phyloP scores from a whole-genome alignment of 1,284 basidiomycete genomes.

The Coriolopsis trogii region DNA sequence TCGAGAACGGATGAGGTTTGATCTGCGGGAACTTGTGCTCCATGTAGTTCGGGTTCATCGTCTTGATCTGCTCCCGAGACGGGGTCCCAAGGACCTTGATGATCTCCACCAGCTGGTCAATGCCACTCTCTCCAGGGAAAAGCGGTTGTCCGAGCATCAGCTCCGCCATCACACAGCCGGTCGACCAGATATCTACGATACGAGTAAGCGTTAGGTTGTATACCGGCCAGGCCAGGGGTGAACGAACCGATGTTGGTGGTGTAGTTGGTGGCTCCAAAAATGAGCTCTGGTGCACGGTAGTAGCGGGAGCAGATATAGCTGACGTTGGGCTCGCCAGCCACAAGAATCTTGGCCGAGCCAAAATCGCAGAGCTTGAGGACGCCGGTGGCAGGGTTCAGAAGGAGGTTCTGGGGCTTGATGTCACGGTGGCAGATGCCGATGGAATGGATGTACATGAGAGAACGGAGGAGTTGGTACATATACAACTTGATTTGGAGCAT shows the following conservation, averaged over 20 bases:
- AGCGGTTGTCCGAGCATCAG: slow-evolving; percentile 98
- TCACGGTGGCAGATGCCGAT: slow-evolving; percentile 98
- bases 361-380: slow-evolving; percentile 99
- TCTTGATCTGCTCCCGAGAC: slow-evolving; percentile 99
- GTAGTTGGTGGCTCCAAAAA: slow-evolving; percentile 99
- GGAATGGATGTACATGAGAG: slow-evolving; percentile 97
- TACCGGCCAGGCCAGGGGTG: neutral
- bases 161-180: slow-evolving; percentile 99
- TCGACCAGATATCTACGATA: slow-evolving; percentile 93
- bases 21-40: slow-evolving; percentile 99
- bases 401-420: slow-evolving; percentile 99
- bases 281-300: slow-evolving; percentile 98
- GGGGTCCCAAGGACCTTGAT: slow-evolving; percentile 99
- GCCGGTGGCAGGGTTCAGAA: slow-evolving; percentile 95
- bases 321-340: slow-evolving; percentile 98
- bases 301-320: slow-evolving; percentile 99
- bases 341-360: slow-evolving; percentile 97
- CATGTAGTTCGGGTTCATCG: slow-evolving; percentile 99
- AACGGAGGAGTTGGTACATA: slow-evolving; percentile 97
- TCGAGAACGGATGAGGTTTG: slow-evolving; percentile 95
- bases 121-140: slow-evolving; percentile 99
- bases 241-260: slow-evolving; percentile 97
- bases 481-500: slow-evolving; percentile 99
- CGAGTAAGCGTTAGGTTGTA: neutral
- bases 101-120: slow-evolving; percentile 99